Conservation (phyloP, 768 basidiomycete species). For the Phanerodontia chrysosporium region DNA sequence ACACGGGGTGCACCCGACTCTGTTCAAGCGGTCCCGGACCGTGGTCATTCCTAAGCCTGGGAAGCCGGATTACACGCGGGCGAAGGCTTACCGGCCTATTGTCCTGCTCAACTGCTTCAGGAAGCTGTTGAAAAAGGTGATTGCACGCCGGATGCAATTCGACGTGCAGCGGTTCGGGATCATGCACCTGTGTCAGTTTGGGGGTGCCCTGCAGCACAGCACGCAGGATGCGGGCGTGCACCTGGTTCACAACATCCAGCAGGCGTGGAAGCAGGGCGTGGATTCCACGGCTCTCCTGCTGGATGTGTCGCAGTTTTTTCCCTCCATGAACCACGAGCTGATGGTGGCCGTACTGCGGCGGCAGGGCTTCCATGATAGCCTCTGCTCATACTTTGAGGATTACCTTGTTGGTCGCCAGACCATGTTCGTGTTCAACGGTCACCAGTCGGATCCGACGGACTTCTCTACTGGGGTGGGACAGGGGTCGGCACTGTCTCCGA, state of each 20-base stretch:
- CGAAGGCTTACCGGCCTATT: slow-evolving; percentile 25
- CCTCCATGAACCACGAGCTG: slow-evolving; percentile 10
- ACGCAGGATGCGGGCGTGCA: slow-evolving; percentile 16
- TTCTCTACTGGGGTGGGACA: slow-evolving; percentile 11
- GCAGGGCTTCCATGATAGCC: slow-evolving; percentile 9
- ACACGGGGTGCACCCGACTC: slow-evolving; percentile 9
- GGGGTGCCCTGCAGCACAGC: slow-evolving; percentile 15
- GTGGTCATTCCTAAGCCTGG: slow-evolving; percentile 22
- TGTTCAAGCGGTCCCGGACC: slow-evolving; percentile 12
- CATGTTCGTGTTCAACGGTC: slow-evolving; percentile 9
- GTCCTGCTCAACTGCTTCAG: slow-evolving; percentile 21
- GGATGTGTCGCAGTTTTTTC: slow-evolving; percentile 19
- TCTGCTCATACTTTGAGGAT: slow-evolving; percentile 11
- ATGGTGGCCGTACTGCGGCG: slow-evolving; percentile 4
- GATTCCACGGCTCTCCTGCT: slow-evolving; percentile 13
- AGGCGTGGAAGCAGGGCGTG: slow-evolving; percentile 1
- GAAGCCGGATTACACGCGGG: slow-evolving; percentile 16
- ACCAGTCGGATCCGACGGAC: neutral
- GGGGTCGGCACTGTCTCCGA: slow-evolving; percentile 14
- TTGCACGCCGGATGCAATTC: slow-evolving; percentile 16
- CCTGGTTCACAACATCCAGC: slow-evolving; percentile 13
- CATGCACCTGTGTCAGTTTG: slow-evolving; percentile 19
- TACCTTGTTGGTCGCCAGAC: slow-evolving; percentile 13
- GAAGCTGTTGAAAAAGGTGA: slow-evolving; percentile 20
- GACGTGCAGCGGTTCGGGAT: slow-evolving; percentile 12